A percentile compares a stretch with the other conserved stretches of the same genome.
Conservation (phyloP, 441 rosid genomes). For the Adansonia rubrostipa region DNA sequence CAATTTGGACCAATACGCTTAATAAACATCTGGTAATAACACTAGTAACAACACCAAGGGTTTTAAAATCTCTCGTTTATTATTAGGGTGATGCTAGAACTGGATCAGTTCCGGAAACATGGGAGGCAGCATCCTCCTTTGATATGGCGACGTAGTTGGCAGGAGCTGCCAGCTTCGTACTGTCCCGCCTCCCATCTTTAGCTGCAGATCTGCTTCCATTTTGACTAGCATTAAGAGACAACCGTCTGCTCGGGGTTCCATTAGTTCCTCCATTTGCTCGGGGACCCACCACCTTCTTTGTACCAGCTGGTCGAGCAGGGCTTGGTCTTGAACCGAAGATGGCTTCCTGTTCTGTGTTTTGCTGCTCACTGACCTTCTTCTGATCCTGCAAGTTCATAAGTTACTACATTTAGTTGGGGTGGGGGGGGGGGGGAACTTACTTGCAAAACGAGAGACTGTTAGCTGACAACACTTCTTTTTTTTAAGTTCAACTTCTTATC, state of each 20-base stretch:
- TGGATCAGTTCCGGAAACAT: conserved; percentile 66
- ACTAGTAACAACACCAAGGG: conserved; percentile 34
- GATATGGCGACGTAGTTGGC: conserved; percentile 72
- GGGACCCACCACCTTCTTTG: conserved; percentile 70
- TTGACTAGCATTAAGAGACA: conserved; percentile 76
- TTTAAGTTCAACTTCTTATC: neutral
- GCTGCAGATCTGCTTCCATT: conserved; percentile 68
- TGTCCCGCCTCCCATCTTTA: conserved; percentile 82
- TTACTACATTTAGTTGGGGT: neutral
- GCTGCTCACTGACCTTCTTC: conserved; percentile 87
- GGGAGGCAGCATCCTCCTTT: conserved; percentile 83
- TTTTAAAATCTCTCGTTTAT: conserved; percentile 25
- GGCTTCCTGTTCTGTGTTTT: conserved; percentile 76
- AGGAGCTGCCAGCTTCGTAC: conserved; percentile 68
- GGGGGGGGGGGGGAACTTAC: neutral
- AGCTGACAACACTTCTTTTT: neutral
- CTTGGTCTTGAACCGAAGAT: conserved; percentile 77
- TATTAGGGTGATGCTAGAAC: conserved; percentile 70
- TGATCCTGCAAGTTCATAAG: conserved; percentile 59
- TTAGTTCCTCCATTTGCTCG: conserved; percentile 73
- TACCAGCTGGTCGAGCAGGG: conserved; percentile 74
- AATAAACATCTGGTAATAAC: conserved; percentile 39
- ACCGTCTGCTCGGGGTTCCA: conserved; percentile 80
- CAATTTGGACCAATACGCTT: conserved; percentile 15
- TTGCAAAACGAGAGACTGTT: neutral